These are phyloP conservation scores for Mangifera indica DNA, from an alignment of 345 rosid genomes.

Conservation along the genomic window DNA sequence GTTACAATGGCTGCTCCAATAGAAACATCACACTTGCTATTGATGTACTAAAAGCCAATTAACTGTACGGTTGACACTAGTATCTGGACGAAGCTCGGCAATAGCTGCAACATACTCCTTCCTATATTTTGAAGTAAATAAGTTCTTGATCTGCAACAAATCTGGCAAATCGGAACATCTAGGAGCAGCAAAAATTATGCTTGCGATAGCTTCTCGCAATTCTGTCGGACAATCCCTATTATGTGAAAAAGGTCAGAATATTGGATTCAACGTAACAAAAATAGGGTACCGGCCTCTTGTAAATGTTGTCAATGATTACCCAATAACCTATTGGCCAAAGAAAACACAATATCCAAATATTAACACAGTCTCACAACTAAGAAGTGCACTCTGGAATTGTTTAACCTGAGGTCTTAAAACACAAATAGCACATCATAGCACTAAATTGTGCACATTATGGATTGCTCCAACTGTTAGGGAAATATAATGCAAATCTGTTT, in stretches of 20 bases:
- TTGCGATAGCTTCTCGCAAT: constrained; percentile 84
- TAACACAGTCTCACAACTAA: not conserved
- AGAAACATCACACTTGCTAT: constrained; percentile 9
- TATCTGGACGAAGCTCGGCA: constrained; percentile 88
- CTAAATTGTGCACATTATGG: too few relatives aligned
- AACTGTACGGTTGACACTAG: constrained; percentile 92
- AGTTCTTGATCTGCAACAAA: constrained; percentile 72
- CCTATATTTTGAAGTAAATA: constrained; percentile 78
- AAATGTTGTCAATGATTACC: not conserved
- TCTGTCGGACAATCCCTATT: constrained; percentile 89
- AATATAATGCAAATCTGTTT: too few relatives aligned
- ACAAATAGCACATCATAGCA: not conserved
- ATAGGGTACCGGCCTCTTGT: not conserved
- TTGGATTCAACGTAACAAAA: not conserved
- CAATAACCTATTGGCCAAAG: not conserved
- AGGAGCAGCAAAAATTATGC: constrained; percentile 94
- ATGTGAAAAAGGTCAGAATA: constrained; percentile 2
- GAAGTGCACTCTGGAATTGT: not conserved
- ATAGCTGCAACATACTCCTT: constrained; percentile 75
- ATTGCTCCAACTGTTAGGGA: too few relatives aligned
- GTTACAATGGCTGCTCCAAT: constrained; percentile 6
- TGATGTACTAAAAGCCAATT: constrained; percentile 32
- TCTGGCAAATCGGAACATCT: constrained; percentile 95
- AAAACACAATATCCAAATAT: too few relatives aligned
- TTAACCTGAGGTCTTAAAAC: not conserved